Base-by-base conservation (phyloP, 805 yeast species). In the Hanseniaspora jakobsenii region DNA sequence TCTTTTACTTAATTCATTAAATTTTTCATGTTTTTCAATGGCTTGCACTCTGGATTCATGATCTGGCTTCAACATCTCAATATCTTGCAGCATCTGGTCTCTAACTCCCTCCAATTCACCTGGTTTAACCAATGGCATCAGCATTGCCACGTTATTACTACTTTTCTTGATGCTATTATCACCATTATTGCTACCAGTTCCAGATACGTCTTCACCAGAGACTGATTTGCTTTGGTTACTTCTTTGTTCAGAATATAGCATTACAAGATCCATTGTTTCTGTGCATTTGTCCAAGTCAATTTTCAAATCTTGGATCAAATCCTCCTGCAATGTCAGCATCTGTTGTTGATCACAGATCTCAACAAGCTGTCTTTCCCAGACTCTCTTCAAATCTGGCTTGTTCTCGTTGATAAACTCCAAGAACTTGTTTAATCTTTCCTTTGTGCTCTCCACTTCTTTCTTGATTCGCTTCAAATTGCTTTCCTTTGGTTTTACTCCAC, bases 291-390 rank as follows among this genome's bases (percentile, higher is more conserved):
- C 72, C 26, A 91, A 62, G 61, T 91, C 99, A 50, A 84, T 91
- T 32, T 71, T 73, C 50, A 91, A 63, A 56, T 89, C 94, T 24
- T 68, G 69, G 1, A 84, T 74, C 44, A 93, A 71, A 49, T 84
- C 94, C 54, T 85, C 95, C 60, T 89, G 96, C 16, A 85, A 70
- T 46, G 82, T 82, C 63, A 87, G 76, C 59, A 85, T 85, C 52
- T 89, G 93, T 59, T 91, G 97, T 55, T 87, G 96, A 55, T 85
- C 94, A 51, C 94, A 81, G 12, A 91, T 89, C 29, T 79, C 78
- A 49, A 85, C 91, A 46, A 91, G 70, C 56, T 86, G 95, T 4
- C 78, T 66, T 57, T 87, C 95, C 96, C 98, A 89, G 7, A 84
- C 78, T 52, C 74, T 74, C 56, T 83, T 82, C 95, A 97, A 86